phyloP scores from a whole-genome alignment of 305 asterid genomes.

The Fraxinus angustifolia region DNA sequence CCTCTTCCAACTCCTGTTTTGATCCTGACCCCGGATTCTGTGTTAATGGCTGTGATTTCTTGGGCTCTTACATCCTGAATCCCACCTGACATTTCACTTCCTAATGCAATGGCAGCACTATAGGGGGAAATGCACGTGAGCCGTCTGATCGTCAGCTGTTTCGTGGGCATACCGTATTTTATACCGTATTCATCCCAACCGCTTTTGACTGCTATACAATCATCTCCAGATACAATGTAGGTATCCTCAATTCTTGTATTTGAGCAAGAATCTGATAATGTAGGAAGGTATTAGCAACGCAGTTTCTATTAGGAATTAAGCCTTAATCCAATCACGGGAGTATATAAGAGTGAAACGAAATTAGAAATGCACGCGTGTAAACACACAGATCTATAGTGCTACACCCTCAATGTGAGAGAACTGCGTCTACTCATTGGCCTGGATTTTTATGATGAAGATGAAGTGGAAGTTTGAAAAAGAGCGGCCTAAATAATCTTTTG shows the following conservation, averaged over 20 bases:
- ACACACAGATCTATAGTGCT: neutral
- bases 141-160: conserved; percentile 56
- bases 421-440: neutral
- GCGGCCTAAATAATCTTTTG: neutral
- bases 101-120: conserved; percentile 84
- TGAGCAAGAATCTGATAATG: conserved; percentile 70
- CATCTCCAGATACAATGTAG: conserved; percentile 84
- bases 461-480: neutral
- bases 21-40: conserved; percentile 46
- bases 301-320: neutral
- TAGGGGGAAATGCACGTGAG: conserved; percentile 89
- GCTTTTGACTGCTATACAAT: conserved; percentile 80
- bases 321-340: neutral
- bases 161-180: conserved; percentile 73
- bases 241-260: conserved; percentile 72
- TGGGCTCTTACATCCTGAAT: conserved; percentile 48
- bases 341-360: neutral
- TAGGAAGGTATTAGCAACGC: neutral
- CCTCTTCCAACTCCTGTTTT: conserved; percentile 47
- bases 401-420: neutral
- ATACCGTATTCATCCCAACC: conserved; percentile 99
- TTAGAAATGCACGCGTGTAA: neutral
- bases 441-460: neutral
- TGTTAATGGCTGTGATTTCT: conserved; percentile 39
- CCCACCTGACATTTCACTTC: conserved; percentile 63